Percentiles rank a stretch among this genome's conserved stretches.
Evolutionary conservation across 2,329 filamentous ascomycete genomes (phyloP).

Genomic region (Podosphaera aphanis): DNA sequence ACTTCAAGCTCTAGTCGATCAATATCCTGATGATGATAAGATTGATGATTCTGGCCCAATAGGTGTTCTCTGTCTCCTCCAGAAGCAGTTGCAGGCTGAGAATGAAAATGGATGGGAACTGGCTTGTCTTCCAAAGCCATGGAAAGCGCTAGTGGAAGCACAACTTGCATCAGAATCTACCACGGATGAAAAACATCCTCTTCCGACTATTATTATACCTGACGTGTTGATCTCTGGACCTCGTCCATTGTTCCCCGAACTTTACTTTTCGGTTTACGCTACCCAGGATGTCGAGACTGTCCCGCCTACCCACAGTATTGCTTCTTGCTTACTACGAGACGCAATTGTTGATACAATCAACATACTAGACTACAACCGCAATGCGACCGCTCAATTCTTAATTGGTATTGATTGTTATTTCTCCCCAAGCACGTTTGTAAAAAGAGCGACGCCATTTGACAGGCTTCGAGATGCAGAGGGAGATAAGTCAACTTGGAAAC

Average conservation of each 20-base stretch:
- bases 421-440: conserved; percentile 69
- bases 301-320: conserved; percentile 50
- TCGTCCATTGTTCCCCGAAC: conserved; percentile 65
- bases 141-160: conserved; percentile 33
- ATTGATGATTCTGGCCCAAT: conserved; percentile 38
- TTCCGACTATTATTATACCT: conserved; percentile 57
- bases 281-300: conserved; percentile 78
- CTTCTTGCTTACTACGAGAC: conserved; percentile 66
- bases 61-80: conserved; percentile 59
- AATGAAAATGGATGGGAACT: conserved; percentile 53
- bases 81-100: conserved; percentile 66
- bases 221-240: conserved; percentile 50
- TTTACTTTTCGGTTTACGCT: conserved; percentile 80
- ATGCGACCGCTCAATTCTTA: conserved; percentile 62
- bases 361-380: conserved; percentile 76
- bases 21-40: conserved; percentile 44
- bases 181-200: conserved; percentile 44
- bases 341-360: conserved; percentile 82
- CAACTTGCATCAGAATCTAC: conserved; percentile 37
- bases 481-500: conserved; percentile 68
- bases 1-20: conserved; percentile 66
- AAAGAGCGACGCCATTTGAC: conserved; percentile 81
- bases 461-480: conserved; percentile 48
- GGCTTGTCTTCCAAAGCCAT: conserved; percentile 41
- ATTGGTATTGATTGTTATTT: conserved; percentile 95